Percentiles rank a stretch among this genome's conserved stretches.
Evolutionary conservation across 805 yeast genomes (phyloP).

Genomic region (Blastobotrys americana): DNA sequence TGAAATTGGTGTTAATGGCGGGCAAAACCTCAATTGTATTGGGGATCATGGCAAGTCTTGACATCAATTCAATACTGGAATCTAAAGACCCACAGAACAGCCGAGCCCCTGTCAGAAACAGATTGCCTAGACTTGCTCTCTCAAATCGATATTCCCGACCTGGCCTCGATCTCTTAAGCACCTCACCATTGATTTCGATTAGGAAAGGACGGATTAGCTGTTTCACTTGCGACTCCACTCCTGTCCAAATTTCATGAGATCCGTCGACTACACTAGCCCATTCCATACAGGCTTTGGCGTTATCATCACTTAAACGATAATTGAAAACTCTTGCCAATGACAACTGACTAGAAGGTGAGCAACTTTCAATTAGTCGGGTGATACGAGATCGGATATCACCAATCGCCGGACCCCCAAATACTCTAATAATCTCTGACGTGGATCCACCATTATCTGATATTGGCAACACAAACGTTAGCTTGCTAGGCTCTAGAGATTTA

Average conservation of each 20-base stretch:
- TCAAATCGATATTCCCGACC: constrained; percentile 61
- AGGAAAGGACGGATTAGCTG: constrained; percentile 72
- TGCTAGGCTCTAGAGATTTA: constrained; percentile 33
- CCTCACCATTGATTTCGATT: constrained; percentile 70
- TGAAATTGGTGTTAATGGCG: constrained; percentile 75
- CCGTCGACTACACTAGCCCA: constrained; percentile 82
- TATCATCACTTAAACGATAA: constrained; percentile 44
- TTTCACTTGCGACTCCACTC: constrained; percentile 48
- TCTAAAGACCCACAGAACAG: constrained; percentile 79
- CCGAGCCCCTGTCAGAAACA: constrained; percentile 75
- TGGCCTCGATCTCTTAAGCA: constrained; percentile 58
- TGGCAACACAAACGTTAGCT: constrained; percentile 65
- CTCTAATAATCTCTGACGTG: constrained; percentile 77
- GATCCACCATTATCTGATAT: constrained; percentile 93
- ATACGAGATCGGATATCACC: constrained; percentile 85
- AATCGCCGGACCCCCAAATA: constrained; percentile 90
- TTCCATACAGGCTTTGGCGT: constrained; percentile 50
- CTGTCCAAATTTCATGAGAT: constrained; percentile 59
- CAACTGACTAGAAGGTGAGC: constrained; percentile 24
- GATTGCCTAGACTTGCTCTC: constrained; percentile 77
- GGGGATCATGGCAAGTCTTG: constrained; percentile 57
- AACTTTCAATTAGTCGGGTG: constrained; percentile 58
- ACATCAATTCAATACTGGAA: constrained; percentile 69
- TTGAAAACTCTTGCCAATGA: constrained; percentile 35
- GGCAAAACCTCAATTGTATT: constrained; percentile 56